Base-by-base conservation (phyloP, 1,139 yeast genomes). In the Debaryomycetaceae sp. region DNA sequence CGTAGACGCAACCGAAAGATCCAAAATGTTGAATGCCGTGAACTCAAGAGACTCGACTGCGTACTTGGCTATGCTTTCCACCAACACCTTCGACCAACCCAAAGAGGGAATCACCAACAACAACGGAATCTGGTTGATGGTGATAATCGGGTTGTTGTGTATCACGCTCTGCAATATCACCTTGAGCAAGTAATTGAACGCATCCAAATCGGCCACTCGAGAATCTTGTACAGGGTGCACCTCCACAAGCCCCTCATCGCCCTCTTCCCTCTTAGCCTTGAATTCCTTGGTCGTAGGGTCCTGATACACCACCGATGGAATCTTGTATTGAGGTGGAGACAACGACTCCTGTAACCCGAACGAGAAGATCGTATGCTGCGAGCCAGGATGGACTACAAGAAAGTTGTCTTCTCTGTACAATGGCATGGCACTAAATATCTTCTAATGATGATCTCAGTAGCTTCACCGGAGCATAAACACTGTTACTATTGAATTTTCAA, bases 281-380 rank as follows among this genome's bases (percentile, higher is more conserved):
- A 54, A 71, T 45, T 69, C 71, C 45, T 69, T 66, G 34, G 77
- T 65, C 3, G 59, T 58, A 9, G 76, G 66, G 49, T 80, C 78
- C 49, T 69, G 72, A 62, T 82, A 90, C 6, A 91, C 95, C 31
- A 74, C 72, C 0, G 96, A 81, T 9, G 97, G 95, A 36, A 90
- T 72, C 48, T 81, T 81, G 52, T 78, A 79, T 40, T 81, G 79
- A 1, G 97, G 96, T 2, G 95, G 90, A 4, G 87, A 69, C 51
- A 88, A 75, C 1, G 88, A 76, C 51, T 91, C 97, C 43, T 81
- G 84, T 38, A 91, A 69, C 2, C 97, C 97, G 60, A 87, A 84
- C 54, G 86, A 85, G 38, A 87, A 87, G 45, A 84, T 69, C 1
- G 97, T 88, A 45, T 76, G 68, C 45, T 69, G 73, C 2, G 95